phyloP scores from a whole-genome alignment of 2,329 filamentous ascomycete genomes.

The Fusarium napiforme region DNA sequence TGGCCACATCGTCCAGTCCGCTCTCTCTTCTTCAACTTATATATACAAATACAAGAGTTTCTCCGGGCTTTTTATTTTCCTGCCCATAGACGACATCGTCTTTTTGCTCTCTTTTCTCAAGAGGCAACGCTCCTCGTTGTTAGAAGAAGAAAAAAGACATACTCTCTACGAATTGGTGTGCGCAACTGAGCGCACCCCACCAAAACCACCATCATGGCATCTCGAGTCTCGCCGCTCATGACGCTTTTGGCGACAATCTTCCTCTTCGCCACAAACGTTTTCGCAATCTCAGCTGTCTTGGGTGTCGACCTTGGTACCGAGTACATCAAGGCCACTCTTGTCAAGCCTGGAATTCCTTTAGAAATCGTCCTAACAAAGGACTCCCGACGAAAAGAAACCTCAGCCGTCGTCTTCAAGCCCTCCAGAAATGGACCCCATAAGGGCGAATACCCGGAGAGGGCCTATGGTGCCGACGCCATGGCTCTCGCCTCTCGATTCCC shows the following conservation, averaged over 20 bases:
- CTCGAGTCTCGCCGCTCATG: conserved; percentile 51
- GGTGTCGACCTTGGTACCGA: conserved; percentile 95
- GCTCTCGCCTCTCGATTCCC: conserved; percentile 89
- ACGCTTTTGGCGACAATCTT: conserved; percentile 53
- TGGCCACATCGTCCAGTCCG: conserved; percentile 51
- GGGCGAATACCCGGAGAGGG: conserved; percentile 83
- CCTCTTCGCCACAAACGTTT: conserved; percentile 56
- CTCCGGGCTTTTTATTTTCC: conserved; percentile 21
- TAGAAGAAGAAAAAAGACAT: conserved; percentile 13
- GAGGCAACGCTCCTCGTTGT: conserved; percentile 24
- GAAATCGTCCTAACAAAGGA: conserved; percentile 99
- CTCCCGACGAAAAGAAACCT: conserved; percentile 93
- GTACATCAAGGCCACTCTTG: conserved; percentile 94
- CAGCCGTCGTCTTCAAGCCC: conserved; percentile 94
- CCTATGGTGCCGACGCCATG: conserved; percentile 92
- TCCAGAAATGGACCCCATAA: conserved; percentile 70
- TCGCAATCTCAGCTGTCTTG: conserved; percentile 77
- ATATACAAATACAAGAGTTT: conserved; percentile 21
- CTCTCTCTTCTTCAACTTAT: conserved; percentile 34
- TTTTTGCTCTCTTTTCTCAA: conserved; percentile 21
- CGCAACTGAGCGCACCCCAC: conserved; percentile 40
- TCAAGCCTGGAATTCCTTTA: conserved; percentile 96
- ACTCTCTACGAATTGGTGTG: conserved; percentile 28
- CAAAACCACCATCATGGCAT: conserved; percentile 49
- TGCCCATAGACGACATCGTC: conserved; percentile 34